A percentile compares a stretch with the other conserved stretches of the same genome.
These are phyloP conservation scores for Drosera capensis DNA, from an alignment of 148 eudicot genomes.

Conservation along the genomic window DNA sequence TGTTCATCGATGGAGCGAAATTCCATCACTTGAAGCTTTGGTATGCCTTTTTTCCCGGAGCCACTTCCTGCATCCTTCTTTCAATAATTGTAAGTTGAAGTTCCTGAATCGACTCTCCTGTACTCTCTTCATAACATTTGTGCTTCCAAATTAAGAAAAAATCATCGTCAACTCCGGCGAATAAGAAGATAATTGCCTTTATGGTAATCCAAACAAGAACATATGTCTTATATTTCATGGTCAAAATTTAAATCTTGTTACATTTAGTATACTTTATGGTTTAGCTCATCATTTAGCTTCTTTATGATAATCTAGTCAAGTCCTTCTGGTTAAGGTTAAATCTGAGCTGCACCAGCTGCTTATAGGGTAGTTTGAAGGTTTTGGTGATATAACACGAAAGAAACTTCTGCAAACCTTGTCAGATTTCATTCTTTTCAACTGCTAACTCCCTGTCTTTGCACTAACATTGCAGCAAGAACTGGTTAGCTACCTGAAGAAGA, in stretches of 20 bases:
- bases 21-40: slow-evolving; percentile 67
- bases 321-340: neutral
- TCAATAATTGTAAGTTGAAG: slow-evolving; percentile 71
- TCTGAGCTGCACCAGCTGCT: neutral
- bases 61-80: slow-evolving; percentile 71
- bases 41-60: slow-evolving; percentile 88
- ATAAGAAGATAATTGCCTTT: too few species aligned
- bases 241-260: too few species aligned
- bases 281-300: too few species aligned
- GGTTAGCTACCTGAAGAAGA: slow-evolving; percentile 70
- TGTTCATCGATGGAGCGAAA: slow-evolving; percentile 82
- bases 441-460: slow-evolving; percentile 2
- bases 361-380: neutral
- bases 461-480: slow-evolving; percentile 82
- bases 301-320: too few species aligned
- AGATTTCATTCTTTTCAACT: neutral
- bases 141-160: too few species aligned
- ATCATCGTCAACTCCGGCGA: too few species aligned
- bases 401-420: neutral
- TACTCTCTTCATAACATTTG: neutral
- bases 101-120: neutral
- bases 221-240: too few species aligned
- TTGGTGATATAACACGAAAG: neutral
- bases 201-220: too few species aligned
- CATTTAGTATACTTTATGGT: too few species aligned